Evolutionary conservation across 371 early-diverging fungal species (phyloP), one percentile per base, ranked within the genome.

Genomic region (Mucor indicus): DNA sequence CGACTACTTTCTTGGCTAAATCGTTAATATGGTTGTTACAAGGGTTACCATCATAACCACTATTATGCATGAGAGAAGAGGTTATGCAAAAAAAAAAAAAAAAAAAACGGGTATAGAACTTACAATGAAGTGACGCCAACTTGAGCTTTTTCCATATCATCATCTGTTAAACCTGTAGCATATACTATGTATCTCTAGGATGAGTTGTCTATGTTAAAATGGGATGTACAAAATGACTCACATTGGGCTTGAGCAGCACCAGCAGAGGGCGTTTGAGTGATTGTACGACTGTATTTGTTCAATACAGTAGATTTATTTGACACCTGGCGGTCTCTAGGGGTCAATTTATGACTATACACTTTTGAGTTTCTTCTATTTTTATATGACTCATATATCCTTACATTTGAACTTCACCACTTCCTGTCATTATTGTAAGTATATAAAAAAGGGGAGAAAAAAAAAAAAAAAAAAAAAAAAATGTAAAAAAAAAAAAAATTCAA

Each of bases 1-100:
- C 80, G 66, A 95, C 95, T 42, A 97, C 93, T 54, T 83, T 75
- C 35, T 52, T 77, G 0, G 95, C 81, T 13, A 97, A 78, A 53
- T 92, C 91, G 53, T 87, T 80, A 48, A 97, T 78, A 55, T 97
- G 98, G 93, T 95, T 95, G 76, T 97, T 97, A 79, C 98, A 97
- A 4, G 98, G 95, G 70, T 97, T 97, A 23, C 49, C 44, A 38
- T 49, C 49, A 40, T 67, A 62, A 20, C 62, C 58, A 48, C 67
- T 70, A 48, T 25, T n/a, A n/a, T n/a, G n/a, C n/a, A n/a, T n/a
- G n/a, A n/a, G n/a, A n/a, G n/a, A n/a, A n/a, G n/a, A n/a, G n/a
- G n/a, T n/a, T n/a, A n/a, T n/a, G n/a, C n/a, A 29, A 6, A n/a
- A n/a, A n/a, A n/a, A n/a, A n/a, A n/a, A n/a, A n/a, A n/a, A n/a